Percentiles rank a stretch among this genome's conserved stretches.
These are phyloP conservation scores for Buxus sempervirens DNA, from an alignment of 164 flowering plant genomes.

Conservation along the genomic window DNA sequence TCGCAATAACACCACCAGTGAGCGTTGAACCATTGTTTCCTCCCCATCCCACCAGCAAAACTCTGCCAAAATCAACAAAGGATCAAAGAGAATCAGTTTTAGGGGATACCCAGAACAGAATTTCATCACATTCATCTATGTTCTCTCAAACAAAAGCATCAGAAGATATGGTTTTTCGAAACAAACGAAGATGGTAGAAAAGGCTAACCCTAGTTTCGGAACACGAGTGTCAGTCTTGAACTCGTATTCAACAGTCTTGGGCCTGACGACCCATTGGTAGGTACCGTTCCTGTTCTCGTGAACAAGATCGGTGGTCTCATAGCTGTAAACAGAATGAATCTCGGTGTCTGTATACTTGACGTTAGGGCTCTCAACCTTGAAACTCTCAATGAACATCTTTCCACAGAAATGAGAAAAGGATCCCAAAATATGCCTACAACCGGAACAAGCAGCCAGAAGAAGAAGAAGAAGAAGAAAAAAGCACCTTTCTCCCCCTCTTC, in stretches of 20 bases:
- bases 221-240: conserved; percentile 81
- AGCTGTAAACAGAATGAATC: conserved; percentile 75
- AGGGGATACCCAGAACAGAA: not conserved
- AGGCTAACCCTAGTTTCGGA: conserved; percentile 82
- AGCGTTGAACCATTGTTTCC: conserved; percentile 97
- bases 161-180: too few relatives aligned
- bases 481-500: not conserved
- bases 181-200: not conserved
- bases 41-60: conserved; percentile 99
- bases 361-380: conserved; percentile 87
- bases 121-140: too few relatives aligned
- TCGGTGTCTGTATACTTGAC: conserved; percentile 78
- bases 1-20: conserved; percentile 91
- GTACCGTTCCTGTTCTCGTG: conserved; percentile 78
- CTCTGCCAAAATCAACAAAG: conserved; percentile 41
- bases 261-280: conserved; percentile 90
- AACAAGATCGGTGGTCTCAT: conserved; percentile 90
- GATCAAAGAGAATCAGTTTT: conserved; percentile 1
- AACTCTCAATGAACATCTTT: conserved; percentile 89
- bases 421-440: not conserved
- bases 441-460: not conserved
- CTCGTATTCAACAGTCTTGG: conserved; percentile 80
- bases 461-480: not conserved
- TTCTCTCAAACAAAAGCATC: not conserved
- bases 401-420: not conserved